phyloP scores from a whole-genome alignment of 2,329 filamentous ascomycete species.

The Fusarium humuli region DNA sequence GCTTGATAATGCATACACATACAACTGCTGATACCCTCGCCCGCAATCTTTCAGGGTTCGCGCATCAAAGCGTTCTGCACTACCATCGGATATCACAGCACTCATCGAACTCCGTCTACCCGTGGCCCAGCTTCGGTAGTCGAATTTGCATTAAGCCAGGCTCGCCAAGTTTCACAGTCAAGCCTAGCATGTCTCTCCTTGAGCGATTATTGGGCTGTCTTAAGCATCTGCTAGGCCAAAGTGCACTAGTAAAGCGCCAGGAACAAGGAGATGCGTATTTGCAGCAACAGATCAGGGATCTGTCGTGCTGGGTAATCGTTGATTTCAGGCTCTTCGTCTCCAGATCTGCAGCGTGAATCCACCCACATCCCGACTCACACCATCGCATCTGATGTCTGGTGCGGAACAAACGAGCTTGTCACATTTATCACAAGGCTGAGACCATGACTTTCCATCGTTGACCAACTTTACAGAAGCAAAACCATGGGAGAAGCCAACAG shows the following conservation, averaged over 20 bases:
- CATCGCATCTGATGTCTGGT: slow-evolving; percentile 1
- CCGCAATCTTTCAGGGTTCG: slow-evolving; percentile 39
- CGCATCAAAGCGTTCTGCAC: slow-evolving; percentile 27
- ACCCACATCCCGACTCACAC: slow-evolving; percentile 34
- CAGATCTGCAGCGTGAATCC: slow-evolving; percentile 39
- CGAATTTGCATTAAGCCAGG: slow-evolving; percentile 16
- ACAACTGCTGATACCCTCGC: slow-evolving; percentile 33
- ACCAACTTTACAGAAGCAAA: neutral
- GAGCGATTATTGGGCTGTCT: slow-evolving; percentile 12
- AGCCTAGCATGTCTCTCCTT: neutral
- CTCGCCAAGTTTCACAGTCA: slow-evolving; percentile 33
- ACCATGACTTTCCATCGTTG: neutral
- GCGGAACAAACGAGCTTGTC: slow-evolving; percentile 1
- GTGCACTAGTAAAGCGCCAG: slow-evolving; percentile 19
- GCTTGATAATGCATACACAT: slow-evolving; percentile 36
- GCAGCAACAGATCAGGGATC: slow-evolving; percentile 4
- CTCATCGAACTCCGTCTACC: slow-evolving; percentile 18
- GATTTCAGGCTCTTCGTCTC: slow-evolving; percentile 19
- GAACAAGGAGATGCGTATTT: slow-evolving; percentile 23
- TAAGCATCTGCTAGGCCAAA: neutral
- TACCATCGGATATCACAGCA: neutral
- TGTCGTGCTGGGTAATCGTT: slow-evolving; percentile 13
- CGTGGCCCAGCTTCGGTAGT: slow-evolving; percentile 14
- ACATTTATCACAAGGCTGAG: slow-evolving; percentile 9
- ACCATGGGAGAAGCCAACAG: neutral